Base-by-base conservation (phyloP, 2,329 filamentous ascomycete genomes). In the Didymellaceae sp. region DNA sequence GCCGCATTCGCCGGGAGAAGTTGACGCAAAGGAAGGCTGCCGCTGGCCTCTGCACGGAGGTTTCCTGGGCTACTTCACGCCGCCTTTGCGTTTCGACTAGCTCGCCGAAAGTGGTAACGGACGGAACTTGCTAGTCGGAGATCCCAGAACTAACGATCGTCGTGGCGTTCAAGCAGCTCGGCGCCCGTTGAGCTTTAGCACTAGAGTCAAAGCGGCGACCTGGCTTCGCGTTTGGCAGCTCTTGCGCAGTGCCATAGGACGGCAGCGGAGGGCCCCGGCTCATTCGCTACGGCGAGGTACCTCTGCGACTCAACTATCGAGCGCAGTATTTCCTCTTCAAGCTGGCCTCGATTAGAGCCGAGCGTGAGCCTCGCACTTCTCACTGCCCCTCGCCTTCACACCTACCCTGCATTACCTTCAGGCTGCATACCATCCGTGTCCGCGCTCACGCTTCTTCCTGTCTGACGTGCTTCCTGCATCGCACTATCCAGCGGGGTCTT, bases 171-270 rank as follows among this genome's bases (percentile, higher is more conserved):
- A 61, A 51, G 55, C 54, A 63, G 60, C 60, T 60, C 64, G 45
- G 61, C 63, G 58, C 60, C 63, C 61, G 62, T 66, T 69, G 61
- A 54, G 54, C 58, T 57, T 59, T 51, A 54, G 57, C 43, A 61
- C 59, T 65, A 63, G 58, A 58, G 38, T 46, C 51, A 44, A 57
- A 51, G 55, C 45, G 54, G 55, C 63, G 57, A 58, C 48, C 53
- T 54, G 52, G 48, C 54, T 42, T 52, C 41, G 52, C 52, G 49
- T 55, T 25, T 54, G 42, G 46, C 51, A 50, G 54, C 45, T 53
- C 52, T 52, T 45, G 55, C 57, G 47, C 52, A 52, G 52, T 48
- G 59, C 62, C 56, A 64, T 54, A 66, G 54, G 54, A 64, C 57
- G 54, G 59, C 52, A 59, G 64, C 61, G 65, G 62, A 65, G 62